These are phyloP conservation scores for Coemansia sp. DNA, from an alignment of 192 early-diverging fungal species.

Conservation along the genomic window DNA sequence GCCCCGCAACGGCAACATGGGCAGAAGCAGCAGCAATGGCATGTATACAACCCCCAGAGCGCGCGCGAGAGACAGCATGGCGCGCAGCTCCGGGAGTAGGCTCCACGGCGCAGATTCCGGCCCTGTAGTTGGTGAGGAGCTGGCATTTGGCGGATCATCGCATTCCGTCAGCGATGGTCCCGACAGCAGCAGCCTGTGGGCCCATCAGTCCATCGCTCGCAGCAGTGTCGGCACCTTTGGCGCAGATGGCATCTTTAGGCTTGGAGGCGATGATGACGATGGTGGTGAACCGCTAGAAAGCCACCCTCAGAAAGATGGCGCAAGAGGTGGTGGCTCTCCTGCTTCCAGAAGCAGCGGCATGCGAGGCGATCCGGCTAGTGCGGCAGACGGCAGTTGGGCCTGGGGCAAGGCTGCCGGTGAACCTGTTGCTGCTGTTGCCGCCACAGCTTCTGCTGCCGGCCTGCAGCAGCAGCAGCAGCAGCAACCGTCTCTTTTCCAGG, in stretches of 20 bases:
- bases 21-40: slow-evolving; percentile 20
- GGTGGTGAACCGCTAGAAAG: slow-evolving; percentile 8
- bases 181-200: slow-evolving; percentile 26
- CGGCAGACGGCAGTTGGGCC: slow-evolving; percentile 13
- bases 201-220: slow-evolving; percentile 59
- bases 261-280: slow-evolving; percentile 53
- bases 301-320: neutral
- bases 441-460: neutral
- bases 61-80: slow-evolving; percentile 2
- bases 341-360: neutral
- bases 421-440: neutral
- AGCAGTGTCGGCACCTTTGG: slow-evolving; percentile 67
- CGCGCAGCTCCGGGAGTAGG: neutral
- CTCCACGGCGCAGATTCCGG: neutral
- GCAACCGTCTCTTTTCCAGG: neutral
- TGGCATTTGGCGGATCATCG: neutral
- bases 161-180: slow-evolving; percentile 14
- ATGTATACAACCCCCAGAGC: neutral
- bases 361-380: slow-evolving; percentile 1
- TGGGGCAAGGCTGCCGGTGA: slow-evolving; percentile 19
- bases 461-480: slow-evolving; percentile 14
- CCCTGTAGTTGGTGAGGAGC: neutral
- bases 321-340: neutral
- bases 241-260: slow-evolving; percentile 67
- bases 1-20: slow-evolving; percentile 22